Evolutionary conservation across 805 yeast genomes (phyloP).

Genomic region (Ogataea henricii): DNA sequence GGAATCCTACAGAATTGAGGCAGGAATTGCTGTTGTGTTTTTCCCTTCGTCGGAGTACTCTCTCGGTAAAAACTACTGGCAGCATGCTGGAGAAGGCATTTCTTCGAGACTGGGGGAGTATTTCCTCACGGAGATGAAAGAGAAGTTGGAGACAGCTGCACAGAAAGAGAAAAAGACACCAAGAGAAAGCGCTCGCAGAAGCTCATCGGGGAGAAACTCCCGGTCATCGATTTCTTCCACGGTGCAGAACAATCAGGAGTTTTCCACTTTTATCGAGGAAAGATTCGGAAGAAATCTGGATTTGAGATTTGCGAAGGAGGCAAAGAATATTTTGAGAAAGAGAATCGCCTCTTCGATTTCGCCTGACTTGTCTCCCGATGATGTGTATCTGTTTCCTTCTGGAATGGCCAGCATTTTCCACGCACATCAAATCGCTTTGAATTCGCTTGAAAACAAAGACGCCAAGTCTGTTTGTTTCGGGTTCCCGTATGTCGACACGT

Average conservation of each 20-base stretch:
- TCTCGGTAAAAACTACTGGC: conserved; percentile 90
- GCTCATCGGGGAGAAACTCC: conserved; percentile 27
- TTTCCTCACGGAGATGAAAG: conserved; percentile 60
- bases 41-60: conserved; percentile 60
- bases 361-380: conserved; percentile 41
- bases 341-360: conserved; percentile 71
- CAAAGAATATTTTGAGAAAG: conserved; percentile 70
- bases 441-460: conserved; percentile 22
- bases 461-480: conserved; percentile 90
- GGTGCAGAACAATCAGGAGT: conserved; percentile 44
- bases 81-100: conserved; percentile 95
- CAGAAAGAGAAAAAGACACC: conserved; percentile 21
- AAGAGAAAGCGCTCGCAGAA: conserved; percentile 15
- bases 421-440: conserved; percentile 57
- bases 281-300: conserved; percentile 90
- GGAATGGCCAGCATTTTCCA: conserved; percentile 93
- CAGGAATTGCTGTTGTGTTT: conserved; percentile 77
- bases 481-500: conserved; percentile 92
- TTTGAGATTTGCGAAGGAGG: conserved; percentile 69
- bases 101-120: conserved; percentile 90
- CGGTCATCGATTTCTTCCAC: conserved; percentile 30
- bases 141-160: conserved; percentile 37
- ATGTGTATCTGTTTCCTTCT: conserved; percentile 81
- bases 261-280: conserved; percentile 74
- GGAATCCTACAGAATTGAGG: conserved; percentile 58